Conservation (phyloP, 2,329 filamentous ascomycete species). For the Graphium sp. region DNA sequence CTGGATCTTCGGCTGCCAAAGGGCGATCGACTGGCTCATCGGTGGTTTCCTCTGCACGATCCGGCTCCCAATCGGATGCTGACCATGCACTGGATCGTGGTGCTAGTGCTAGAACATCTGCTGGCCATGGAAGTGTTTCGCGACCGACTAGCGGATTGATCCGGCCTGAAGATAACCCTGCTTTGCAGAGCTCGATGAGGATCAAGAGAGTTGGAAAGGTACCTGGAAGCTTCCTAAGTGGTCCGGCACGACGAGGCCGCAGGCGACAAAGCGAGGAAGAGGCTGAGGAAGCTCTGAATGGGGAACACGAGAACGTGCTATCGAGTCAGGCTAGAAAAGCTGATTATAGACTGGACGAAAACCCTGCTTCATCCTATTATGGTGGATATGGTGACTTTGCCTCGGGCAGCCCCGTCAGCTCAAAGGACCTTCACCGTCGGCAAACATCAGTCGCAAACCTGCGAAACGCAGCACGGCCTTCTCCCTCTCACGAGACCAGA, state of each 20-base stretch:
- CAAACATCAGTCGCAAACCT: conserved; percentile 19
- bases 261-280: conserved; percentile 53
- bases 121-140: conserved; percentile 33
- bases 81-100: conserved; percentile 30
- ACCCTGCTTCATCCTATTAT: conserved; percentile 25
- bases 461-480: conserved; percentile 14
- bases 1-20: conserved; percentile 25
- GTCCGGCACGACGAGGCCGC: conserved; percentile 60
- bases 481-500: conserved; percentile 7
- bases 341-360: conserved; percentile 13
- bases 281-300: conserved; percentile 20
- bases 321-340: conserved; percentile 15
- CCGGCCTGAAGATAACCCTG: conserved; percentile 44
- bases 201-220: conserved; percentile 62
- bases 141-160: conserved; percentile 30
- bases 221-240: conserved; percentile 62
- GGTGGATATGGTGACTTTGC: conserved; percentile 24
- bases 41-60: conserved; percentile 14
- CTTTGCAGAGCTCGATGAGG: conserved; percentile 56
- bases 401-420: conserved; percentile 41
- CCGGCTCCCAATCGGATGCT: conserved; percentile 22
- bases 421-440: conserved; percentile 22
- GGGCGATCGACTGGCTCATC: conserved; percentile 18
- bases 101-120: conserved; percentile 28
- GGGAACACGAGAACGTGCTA: conserved; percentile 20